Percentiles rank a stretch among this genome's conserved stretches.
Conservation (phyloP, 1,284 basidiomycete species). For the Sparassis latifolia region DNA sequence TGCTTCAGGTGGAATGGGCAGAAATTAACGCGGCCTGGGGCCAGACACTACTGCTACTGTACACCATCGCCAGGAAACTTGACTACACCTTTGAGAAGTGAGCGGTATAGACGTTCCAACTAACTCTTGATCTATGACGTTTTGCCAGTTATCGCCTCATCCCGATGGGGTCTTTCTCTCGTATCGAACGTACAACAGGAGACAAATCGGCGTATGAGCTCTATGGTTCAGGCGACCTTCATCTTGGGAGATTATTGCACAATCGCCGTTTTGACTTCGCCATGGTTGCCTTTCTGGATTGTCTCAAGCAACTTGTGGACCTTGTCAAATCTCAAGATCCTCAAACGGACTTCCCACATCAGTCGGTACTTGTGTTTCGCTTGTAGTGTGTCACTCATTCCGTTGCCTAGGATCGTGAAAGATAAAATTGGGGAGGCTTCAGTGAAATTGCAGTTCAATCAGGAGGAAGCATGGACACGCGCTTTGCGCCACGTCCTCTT, state of each 20-base stretch:
- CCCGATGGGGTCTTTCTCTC: conserved; percentile 90
- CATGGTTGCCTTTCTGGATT: conserved; percentile 95
- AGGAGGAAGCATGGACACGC: conserved; percentile 95
- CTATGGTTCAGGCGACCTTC: conserved; percentile 86
- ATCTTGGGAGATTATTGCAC: conserved; percentile 83
- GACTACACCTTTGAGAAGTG: conserved; percentile 85
- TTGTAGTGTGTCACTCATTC: background rate
- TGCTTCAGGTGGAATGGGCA: conserved; percentile 84
- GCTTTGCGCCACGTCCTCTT: conserved; percentile 88
- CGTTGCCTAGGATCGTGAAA: conserved; percentile 58
- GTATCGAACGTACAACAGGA: conserved; percentile 79
- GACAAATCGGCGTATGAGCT: conserved; percentile 85
- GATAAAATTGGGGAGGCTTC: conserved; percentile 96
- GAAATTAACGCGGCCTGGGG: conserved; percentile 99
- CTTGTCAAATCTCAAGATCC: conserved; percentile 71
- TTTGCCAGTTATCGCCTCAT: conserved; percentile 74
- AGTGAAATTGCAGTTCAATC: conserved; percentile 89
- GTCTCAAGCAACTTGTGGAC: conserved; percentile 86
- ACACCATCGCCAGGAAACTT: conserved; percentile 86
- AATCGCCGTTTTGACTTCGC: conserved; percentile 94
- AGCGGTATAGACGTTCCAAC: conserved; percentile 17
- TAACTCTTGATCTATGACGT: background rate
- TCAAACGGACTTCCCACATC: conserved; percentile 76
- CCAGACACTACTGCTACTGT: conserved; percentile 86
- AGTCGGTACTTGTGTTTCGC: conserved; percentile 41